phyloP scores from a whole-genome alignment of 192 early-diverging fungal species.

The Polychytrium aggregatum region DNA sequence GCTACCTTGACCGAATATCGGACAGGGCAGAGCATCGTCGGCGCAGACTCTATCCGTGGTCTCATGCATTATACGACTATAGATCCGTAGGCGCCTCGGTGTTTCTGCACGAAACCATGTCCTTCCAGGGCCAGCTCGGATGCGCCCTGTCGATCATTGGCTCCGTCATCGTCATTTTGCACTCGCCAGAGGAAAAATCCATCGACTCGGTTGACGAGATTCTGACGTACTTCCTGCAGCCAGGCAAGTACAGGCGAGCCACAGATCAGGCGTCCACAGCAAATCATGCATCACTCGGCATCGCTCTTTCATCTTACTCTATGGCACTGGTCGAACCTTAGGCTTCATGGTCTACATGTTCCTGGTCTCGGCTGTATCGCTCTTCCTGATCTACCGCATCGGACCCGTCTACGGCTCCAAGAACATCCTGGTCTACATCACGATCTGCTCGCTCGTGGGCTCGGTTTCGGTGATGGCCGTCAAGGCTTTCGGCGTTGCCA shows the following conservation, averaged over 20 bases:
- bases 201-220: conserved; percentile 77
- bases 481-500: conserved; percentile 88
- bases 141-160: conserved; percentile 85
- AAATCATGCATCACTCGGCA: no score
- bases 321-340: no score
- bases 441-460: conserved; percentile 94
- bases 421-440: conserved; percentile 78
- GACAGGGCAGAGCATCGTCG: no score
- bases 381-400: conserved; percentile 70
- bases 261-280: no score
- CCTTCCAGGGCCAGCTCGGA: conserved; percentile 72
- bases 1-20: no score
- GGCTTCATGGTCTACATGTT: conserved; percentile 74
- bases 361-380: conserved; percentile 46
- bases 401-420: conserved; percentile 70
- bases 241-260: conserved; percentile 36
- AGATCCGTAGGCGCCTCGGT: conserved; percentile 77
- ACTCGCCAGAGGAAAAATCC: conserved; percentile 71
- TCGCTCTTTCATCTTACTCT: no score
- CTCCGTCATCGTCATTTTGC: conserved; percentile 70
- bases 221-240: conserved; percentile 64
- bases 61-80: no score
- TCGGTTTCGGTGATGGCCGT: conserved; percentile 78
- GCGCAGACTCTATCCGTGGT: no score
- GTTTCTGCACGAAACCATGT: conserved; percentile 80